These are phyloP conservation scores for Cercospora zeina DNA, from an alignment of 2,329 filamentous ascomycete species.

Conservation along the genomic window DNA sequence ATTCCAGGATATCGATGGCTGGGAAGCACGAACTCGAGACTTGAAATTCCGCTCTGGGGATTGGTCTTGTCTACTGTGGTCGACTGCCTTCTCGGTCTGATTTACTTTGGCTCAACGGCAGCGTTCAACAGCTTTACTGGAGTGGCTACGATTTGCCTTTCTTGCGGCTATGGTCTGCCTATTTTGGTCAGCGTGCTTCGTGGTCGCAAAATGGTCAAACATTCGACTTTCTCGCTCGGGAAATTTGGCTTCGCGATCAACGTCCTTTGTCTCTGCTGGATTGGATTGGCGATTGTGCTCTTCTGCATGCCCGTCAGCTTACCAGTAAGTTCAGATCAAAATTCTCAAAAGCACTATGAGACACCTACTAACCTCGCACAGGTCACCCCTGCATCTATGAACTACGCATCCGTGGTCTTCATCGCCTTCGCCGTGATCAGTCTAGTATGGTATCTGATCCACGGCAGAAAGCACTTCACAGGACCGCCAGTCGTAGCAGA, in stretches of 20 bases:
- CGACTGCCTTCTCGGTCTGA: constrained; percentile 70
- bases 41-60: constrained; percentile 70
- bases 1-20: constrained; percentile 51
- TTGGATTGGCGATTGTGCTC: constrained; percentile 66
- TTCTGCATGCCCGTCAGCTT: constrained; percentile 69
- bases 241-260: constrained; percentile 69
- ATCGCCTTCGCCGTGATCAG: constrained; percentile 39
- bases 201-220: constrained; percentile 63
- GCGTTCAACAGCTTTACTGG: constrained; percentile 80
- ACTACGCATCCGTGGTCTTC: constrained; percentile 42
- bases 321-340: constrained; percentile 34
- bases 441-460: constrained; percentile 40
- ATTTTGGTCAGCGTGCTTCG: constrained; percentile 70
- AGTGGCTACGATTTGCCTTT: constrained; percentile 76
- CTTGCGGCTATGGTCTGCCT: constrained; percentile 72
- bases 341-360: constrained; percentile 14
- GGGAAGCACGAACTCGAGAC: constrained; percentile 59
- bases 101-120: constrained; percentile 75
- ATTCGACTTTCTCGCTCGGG: constrained; percentile 69
- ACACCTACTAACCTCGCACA: constrained; percentile 13
- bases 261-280: constrained; percentile 67
- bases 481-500: constrained; percentile 40
- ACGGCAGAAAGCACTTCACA: constrained; percentile 40
- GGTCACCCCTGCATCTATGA: constrained; percentile 46
- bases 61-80: constrained; percentile 67